Base-by-base conservation (phyloP, 192 early-diverging fungal species). In the Entomortierella parvispora region DNA sequence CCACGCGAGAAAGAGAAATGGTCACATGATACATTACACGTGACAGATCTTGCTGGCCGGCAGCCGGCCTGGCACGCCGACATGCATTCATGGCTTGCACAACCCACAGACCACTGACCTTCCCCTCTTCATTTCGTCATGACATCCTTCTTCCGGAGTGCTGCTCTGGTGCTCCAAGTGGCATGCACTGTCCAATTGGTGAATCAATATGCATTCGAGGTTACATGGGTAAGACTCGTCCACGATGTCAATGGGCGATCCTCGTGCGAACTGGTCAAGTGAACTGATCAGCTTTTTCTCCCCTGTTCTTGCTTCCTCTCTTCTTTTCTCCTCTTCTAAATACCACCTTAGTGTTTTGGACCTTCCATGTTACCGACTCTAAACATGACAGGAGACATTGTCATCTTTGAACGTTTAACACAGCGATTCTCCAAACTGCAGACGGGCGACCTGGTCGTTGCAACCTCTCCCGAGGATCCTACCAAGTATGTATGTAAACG, bases 361-460 rank as follows among this genome's bases (percentile, higher is more conserved):
- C 94, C 94, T 14, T 95, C 93, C 31, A 97, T 97, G 96, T 84
- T 95, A 20, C 96, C 96, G 3, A 96, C 93, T 22, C 86, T 96
- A 45, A 95, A 94, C 78, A 85, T 93, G 79, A 67, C 81, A 2
- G 95, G 95, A 32, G 95, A 96, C 69, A 45, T 93, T 44, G 88
- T 96, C 18, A 67, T 87, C 22, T 74, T 93, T 47, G 95, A 95
- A 55, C 86, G 88, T 59, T 54, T 95, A 20, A 85, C 90, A 0
- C 83, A 70, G 17, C 67, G 74, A 10, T 84, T 88, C 65, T 82
- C 81, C 47, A 82, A 82, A 40, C 55, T 92, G 14, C 57, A 66
- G 18, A 78, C 91, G 3, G 96, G 96, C 15, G 94, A 97, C 50
- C 80, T 96, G 8, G 88, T 98, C 2, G 89, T 93, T 20, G 92